Percentiles rank a stretch among this genome's conserved stretches.
Evolutionary conservation across 192 early-diverging fungal genomes (phyloP).

Genomic region (Podochytrium sp.): DNA sequence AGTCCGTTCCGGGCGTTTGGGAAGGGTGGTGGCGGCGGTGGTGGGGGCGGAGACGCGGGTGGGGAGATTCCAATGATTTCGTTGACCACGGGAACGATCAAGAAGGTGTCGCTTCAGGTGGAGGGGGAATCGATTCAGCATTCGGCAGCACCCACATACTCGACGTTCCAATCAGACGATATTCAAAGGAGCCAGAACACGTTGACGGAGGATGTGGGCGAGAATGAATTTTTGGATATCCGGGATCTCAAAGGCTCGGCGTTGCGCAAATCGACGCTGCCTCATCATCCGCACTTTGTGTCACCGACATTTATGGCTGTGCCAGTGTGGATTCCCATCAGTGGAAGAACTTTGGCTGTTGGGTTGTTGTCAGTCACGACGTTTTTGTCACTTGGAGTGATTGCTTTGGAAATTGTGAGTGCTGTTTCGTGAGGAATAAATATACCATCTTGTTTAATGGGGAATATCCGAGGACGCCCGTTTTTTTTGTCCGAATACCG

Average conservation of each 20-base stretch:
- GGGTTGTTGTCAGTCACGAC: conserved; percentile 31
- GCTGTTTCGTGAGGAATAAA: not conserved
- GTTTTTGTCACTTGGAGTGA: not conserved
- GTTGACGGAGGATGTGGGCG: not conserved
- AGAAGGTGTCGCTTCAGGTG: too few species aligned
- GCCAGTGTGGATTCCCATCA: conserved; percentile 46
- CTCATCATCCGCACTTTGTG: conserved; percentile 45
- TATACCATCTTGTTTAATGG: too few species aligned
- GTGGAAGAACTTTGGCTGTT: conserved; percentile 37
- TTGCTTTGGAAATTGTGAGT: conserved; percentile 18
- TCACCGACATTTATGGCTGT: conserved; percentile 46
- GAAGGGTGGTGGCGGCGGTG: not conserved
- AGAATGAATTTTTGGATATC: not conserved
- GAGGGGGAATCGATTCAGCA: not conserved
- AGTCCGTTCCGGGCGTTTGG: not conserved
- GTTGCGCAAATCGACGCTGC: conserved; percentile 34
- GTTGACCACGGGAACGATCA: not conserved
- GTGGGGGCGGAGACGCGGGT: not conserved
- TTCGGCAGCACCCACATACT: not conserved
- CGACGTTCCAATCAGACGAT: not conserved
- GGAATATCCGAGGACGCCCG: too few species aligned
- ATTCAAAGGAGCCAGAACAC: not conserved
- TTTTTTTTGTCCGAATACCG: too few species aligned
- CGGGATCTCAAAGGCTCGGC: not conserved
- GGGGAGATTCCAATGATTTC: not conserved